Evolutionary conservation across 164 flowering plant species (phyloP).

Genomic region (Nymphaea colorata): DNA sequence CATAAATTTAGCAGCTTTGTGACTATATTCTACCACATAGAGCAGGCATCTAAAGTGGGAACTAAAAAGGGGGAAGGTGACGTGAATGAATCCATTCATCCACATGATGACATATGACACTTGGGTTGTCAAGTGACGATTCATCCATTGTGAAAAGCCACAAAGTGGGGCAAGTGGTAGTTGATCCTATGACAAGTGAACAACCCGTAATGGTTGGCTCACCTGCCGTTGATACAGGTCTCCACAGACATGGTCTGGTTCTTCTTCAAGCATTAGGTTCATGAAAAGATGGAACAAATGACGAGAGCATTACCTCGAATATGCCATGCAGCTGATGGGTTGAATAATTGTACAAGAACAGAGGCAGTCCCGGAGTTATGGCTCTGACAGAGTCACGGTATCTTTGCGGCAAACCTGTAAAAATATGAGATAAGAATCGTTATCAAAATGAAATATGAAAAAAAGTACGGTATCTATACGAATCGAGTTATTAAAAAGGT

Average conservation of each 20-base stretch:
- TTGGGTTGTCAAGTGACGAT: too few species aligned
- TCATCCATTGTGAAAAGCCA: too few species aligned
- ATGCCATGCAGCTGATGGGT: constrained; percentile 98
- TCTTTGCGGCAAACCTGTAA: constrained; percentile 78
- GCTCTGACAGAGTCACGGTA: constrained; percentile 91
- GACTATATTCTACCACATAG: too few species aligned
- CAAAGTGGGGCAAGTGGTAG: too few species aligned
- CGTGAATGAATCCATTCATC: too few species aligned
- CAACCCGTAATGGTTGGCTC: too few species aligned
- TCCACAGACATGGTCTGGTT: not conserved
- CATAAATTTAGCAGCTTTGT: not conserved
- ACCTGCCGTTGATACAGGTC: too few species aligned
- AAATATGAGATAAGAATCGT: not conserved
- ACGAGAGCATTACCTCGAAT: constrained; percentile 59
- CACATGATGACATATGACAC: too few species aligned
- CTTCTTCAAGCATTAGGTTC: not conserved
- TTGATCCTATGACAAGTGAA: too few species aligned
- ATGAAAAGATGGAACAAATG: not conserved
- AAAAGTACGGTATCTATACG: not conserved
- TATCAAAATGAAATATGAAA: not conserved
- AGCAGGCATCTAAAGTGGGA: too few species aligned
- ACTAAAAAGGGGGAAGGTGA: too few species aligned
- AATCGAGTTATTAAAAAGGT: not conserved
- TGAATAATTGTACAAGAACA: constrained; percentile 94
- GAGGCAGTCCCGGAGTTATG: constrained; percentile 93